Evolutionary conservation across 2,329 filamentous ascomycete genomes (phyloP), one percentile per base, ranked within the genome.

Genomic region (Fusarium sp.): DNA sequence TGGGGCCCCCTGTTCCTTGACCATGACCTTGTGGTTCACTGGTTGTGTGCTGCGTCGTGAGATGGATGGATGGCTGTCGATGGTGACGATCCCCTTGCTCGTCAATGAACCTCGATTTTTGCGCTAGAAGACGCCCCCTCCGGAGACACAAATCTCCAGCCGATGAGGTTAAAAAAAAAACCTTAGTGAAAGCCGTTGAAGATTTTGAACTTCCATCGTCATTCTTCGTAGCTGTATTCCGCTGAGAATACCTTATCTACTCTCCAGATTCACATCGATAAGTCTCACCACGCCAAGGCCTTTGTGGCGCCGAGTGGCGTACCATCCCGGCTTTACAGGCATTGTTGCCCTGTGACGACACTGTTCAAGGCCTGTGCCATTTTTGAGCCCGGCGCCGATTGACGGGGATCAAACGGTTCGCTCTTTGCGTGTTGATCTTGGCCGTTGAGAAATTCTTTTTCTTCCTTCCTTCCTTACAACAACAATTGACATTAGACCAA

Each of bases 301-400:
- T 58, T 60, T 60, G 75, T 77, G 74, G 75, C 74, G 66, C 58
- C 52, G 28, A 49, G 72, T 75, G 72, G 75, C 75, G 72, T 73
- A 28, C 53, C 30, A 75, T 72, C 66, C 71, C 49, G 37, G 64
- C 60, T 59, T 60, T 58, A 38, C 30, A 63, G 64, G 73, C 54
- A 59, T 46, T 57, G 64, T 62, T 67, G 73, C 73, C 73, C 76
- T 78, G 76, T 78, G 76, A 78, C 76, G 76, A 78, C 76, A 78
- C 69, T 59, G 60, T 32, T 47, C 35, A 28, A 61, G 72, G 69
- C 69, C 75, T 73, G 76, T 78, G 73, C 69, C 66, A 77, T 69
- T 78, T 76, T 78, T 44, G 42, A 68, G n/a, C 16, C 30, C 35
- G 35, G 40, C 60, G 40, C 60, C 40, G 49, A 38, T 50, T 40